Conservation (phyloP, 441 rosid genomes). For the Erysimum cheiri region DNA sequence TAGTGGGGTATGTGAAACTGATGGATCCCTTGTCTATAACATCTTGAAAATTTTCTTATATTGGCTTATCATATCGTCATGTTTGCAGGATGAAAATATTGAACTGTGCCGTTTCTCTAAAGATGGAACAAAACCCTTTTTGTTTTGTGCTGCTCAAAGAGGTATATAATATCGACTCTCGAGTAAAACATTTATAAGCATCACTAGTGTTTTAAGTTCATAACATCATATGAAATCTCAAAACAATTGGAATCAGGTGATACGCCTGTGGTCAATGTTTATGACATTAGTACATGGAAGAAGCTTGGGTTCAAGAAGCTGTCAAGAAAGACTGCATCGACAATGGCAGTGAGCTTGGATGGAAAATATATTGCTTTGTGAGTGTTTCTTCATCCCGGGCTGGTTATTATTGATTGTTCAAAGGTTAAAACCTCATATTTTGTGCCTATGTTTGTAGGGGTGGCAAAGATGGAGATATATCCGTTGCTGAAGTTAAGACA, state of each 20-base stretch:
- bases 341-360: slow-evolving; percentile 88
- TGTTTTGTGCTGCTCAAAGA: slow-evolving; percentile 81
- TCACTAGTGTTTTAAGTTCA: background rate
- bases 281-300: slow-evolving; percentile 91
- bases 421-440: slow-evolving; percentile 6
- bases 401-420: slow-evolving; percentile 11
- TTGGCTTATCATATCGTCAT: slow-evolving; percentile 34
- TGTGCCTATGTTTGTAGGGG: slow-evolving; percentile 54
- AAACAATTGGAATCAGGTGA: slow-evolving; percentile 62
- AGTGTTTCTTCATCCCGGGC: slow-evolving; percentile 43
- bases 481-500: slow-evolving; percentile 82
- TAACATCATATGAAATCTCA: slow-evolving; percentile 26
- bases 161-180: slow-evolving; percentile 46
- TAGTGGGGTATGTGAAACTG: slow-evolving; percentile 54
- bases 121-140: slow-evolving; percentile 94
- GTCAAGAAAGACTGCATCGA: slow-evolving; percentile 75
- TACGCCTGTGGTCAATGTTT: slow-evolving; percentile 73
- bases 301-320: slow-evolving; percentile 93
- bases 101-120: slow-evolving; percentile 88
- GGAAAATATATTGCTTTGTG: slow-evolving; percentile 95
- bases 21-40: no score
- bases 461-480: slow-evolving; percentile 89
- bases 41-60: background rate
- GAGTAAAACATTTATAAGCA: slow-evolving; percentile 8
- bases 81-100: slow-evolving; percentile 77